These are phyloP conservation scores for Aspergillus texensis DNA, from an alignment of 2,329 filamentous ascomycete species.

Conservation along the genomic window DNA sequence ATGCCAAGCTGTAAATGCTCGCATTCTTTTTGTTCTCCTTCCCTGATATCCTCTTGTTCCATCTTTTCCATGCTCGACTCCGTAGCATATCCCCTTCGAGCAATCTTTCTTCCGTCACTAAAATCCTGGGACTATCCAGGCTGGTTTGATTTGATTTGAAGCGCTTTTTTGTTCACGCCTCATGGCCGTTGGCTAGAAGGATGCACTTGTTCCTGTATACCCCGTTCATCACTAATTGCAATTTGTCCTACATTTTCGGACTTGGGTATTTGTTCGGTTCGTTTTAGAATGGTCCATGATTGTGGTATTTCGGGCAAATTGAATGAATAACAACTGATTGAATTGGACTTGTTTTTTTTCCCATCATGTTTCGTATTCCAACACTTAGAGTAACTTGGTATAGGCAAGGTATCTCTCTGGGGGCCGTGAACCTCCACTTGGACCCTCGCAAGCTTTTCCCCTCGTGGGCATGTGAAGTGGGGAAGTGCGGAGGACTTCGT, in stretches of 20 bases:
- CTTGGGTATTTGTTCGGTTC: constrained; percentile 16
- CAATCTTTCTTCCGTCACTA: constrained; percentile 13
- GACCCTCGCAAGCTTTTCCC: background rate
- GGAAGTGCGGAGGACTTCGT: constrained; percentile 11
- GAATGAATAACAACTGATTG: background rate
- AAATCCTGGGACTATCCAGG: constrained; percentile 19
- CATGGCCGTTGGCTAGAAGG: constrained; percentile 20
- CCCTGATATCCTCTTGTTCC: background rate
- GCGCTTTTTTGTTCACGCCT: constrained; percentile 20
- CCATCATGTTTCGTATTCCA: background rate
- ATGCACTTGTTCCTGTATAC: constrained; percentile 24
- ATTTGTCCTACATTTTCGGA: constrained; percentile 17
- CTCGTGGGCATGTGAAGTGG: constrained; percentile 2
- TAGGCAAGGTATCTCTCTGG: background rate
- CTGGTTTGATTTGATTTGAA: constrained; percentile 23
- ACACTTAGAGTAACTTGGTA: background rate
- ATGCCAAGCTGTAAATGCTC: constrained; percentile 37
- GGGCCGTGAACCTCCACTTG: too few relatives aligned
- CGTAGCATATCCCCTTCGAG: background rate
- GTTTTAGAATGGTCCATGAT: constrained; percentile 9
- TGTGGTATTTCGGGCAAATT: constrained; percentile 12
- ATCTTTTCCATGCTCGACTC: background rate
- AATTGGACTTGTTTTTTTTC: background rate
- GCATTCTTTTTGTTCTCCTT: constrained; percentile 8
- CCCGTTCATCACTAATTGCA: constrained; percentile 22